Conservation (phyloP, 306 rosid species). For the Sechiopsis laciniata region DNA sequence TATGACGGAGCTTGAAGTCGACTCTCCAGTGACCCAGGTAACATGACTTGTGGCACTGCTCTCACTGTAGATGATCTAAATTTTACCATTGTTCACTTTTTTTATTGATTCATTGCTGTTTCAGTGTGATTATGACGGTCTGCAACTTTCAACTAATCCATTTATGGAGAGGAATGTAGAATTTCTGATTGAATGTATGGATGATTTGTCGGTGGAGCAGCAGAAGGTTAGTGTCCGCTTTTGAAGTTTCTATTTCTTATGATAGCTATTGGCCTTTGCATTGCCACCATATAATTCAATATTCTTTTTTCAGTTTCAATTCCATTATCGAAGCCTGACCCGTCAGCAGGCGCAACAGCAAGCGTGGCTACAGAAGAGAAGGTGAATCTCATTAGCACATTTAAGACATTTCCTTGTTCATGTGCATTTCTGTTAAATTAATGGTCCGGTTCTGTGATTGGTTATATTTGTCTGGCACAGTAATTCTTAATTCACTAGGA, state of each 20-base stretch:
- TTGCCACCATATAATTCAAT: neutral
- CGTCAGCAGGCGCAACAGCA: conserved; percentile 97
- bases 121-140: conserved; percentile 89
- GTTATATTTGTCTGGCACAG: no score
- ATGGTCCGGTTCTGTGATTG: neutral
- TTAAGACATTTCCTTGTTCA: neutral
- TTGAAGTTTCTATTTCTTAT: neutral
- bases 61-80: neutral
- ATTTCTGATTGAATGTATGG: conserved; percentile 94
- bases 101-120: neutral
- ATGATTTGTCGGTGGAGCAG: conserved; percentile 83
- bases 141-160: conserved; percentile 75
- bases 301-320: conserved; percentile 57
- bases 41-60: neutral
- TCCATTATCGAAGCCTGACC: conserved; percentile 64
- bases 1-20: conserved; percentile 90
- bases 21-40: conserved; percentile 85
- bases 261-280: neutral
- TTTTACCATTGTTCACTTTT: neutral
- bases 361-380: conserved; percentile 98
- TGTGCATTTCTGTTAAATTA: neutral
- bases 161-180: conserved; percentile 89
- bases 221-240: conserved; percentile 56
- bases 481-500: no score
- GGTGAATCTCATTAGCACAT: conserved; percentile 32